Percentiles rank a stretch among this genome's conserved stretches.
phyloP scores from a whole-genome alignment of 371 early-diverging fungal genomes.

The Mucor ambiguus region DNA sequence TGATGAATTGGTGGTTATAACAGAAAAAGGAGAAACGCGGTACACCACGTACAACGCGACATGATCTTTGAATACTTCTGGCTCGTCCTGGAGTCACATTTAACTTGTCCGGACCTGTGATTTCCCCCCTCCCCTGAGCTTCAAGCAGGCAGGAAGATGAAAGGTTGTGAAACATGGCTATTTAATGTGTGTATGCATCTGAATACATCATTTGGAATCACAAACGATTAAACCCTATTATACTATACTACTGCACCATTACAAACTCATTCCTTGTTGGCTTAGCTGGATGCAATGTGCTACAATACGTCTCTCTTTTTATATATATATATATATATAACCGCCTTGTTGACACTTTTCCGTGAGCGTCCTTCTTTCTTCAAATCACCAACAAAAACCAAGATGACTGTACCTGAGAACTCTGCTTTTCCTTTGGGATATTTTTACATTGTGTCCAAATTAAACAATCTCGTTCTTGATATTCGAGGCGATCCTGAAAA shows the following conservation, averaged over 20 bases:
- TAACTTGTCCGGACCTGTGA: neutral
- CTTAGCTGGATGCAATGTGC: neutral
- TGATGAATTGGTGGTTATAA: neutral
- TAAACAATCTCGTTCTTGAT: constrained; percentile 41
- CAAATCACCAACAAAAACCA: neutral
- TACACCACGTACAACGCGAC: constrained; percentile 7
- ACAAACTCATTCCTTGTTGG: neutral
- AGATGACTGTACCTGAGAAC: constrained; percentile 33
- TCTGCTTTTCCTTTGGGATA: constrained; percentile 45
- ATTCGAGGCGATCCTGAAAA: constrained; percentile 18
- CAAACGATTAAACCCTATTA: neutral
- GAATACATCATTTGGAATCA: constrained; percentile 2
- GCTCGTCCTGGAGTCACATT: constrained; percentile 1
- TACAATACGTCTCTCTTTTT: neutral
- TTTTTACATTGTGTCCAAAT: constrained; percentile 40
- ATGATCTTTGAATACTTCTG: neutral
- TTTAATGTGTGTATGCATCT: neutral
- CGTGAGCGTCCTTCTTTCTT: constrained; percentile 1
- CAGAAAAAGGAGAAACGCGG: neutral
- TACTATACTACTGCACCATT: neutral
- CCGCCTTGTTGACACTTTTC: neutral
- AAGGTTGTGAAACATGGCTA: constrained; percentile 1
- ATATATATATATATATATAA: no score
- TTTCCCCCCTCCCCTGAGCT: neutral
- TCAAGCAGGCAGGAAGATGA: neutral